phyloP scores from a whole-genome alignment of 257 asterid genomes.

The Apocynum venetum region DNA sequence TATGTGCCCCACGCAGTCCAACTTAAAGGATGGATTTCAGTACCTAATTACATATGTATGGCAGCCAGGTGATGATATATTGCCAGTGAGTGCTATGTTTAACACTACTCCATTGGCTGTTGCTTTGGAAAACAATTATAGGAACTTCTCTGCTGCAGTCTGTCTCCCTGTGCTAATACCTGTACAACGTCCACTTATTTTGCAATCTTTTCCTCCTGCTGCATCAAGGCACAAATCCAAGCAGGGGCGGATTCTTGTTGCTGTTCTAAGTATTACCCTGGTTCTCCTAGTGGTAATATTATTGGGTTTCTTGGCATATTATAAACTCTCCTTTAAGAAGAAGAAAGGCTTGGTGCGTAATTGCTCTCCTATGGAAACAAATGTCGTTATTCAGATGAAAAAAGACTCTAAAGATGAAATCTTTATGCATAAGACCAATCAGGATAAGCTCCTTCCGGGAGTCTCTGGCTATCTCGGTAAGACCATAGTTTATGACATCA shows the following conservation, averaged over 20 bases:
- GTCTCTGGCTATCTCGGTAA: conserved; percentile 70
- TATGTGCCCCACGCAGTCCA: conserved; percentile 48
- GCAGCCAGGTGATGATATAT: conserved; percentile 57
- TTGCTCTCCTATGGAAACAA: conserved; percentile 30
- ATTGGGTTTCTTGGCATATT: conserved; percentile 24
- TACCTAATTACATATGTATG: conserved; percentile 65
- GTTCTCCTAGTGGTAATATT: conserved; percentile 27
- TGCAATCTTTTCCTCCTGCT: conserved; percentile 34
- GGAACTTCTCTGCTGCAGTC: conserved; percentile 54
- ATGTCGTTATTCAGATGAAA: conserved; percentile 23
- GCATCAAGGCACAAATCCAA: conserved; percentile 27
- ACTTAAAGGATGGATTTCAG: conserved; percentile 24
- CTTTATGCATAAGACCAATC: conserved; percentile 28
- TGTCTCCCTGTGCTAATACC: conserved; percentile 64
- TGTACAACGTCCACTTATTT: conserved; percentile 31
- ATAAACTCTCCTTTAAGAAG: conserved; percentile 28
- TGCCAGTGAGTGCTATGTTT: conserved; percentile 53
- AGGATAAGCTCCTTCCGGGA: conserved; percentile 71
- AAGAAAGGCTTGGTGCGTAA: conserved; percentile 28
- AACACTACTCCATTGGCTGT: conserved; percentile 40
- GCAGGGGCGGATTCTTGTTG: conserved; percentile 21
- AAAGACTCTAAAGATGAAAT: conserved; percentile 26
- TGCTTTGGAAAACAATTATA: conserved; percentile 40
- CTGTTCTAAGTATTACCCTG: conserved; percentile 27
- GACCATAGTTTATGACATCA: conserved; percentile 45